Base-by-base conservation (phyloP, 768 basidiomycete species). In the Lactarius vividus region DNA sequence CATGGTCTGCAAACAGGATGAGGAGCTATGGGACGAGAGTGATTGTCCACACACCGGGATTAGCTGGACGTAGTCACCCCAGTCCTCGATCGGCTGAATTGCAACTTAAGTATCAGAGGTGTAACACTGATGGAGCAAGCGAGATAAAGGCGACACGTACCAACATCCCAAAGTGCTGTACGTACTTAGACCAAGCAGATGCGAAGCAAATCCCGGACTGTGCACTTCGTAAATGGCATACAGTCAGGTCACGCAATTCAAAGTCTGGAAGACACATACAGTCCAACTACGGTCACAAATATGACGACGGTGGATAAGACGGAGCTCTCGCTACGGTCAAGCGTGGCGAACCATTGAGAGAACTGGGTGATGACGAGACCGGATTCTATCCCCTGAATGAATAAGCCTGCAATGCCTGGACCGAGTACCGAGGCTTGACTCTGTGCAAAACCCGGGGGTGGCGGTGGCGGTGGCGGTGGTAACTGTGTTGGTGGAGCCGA, bases 361-460 rank as follows among this genome's bases (percentile, higher is more conserved):
- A 65, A 46, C 15, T 65, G 60, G 3, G 55, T 6, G 3, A 65
- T 18, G 5, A 65, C 55, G 46, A 65, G 64, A 35, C 60, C 64
- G 6, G 59, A 52, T 33, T n/a, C 35, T 8, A 65, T 4, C 26
- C 64, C 64, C 18, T 65, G 54, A 5, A 57, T 7, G 13, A 65
- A 57, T 2, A 65, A 55, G 13, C 64, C 46, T 11, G 4, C 55
- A 23, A 65, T 57, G 2, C 64, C 59, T 13, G 64, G 46, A 23
- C 55, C 60, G 7, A 65, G 20, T 37, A 65, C 55, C 23, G 8
- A 18, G 11, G 6, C 29, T 46, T 31, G 44, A 57, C n/a, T 57
- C 8, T 40, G 64, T 4, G 15, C 0, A 28, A 8, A 0, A 3
- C 6, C 52, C 4, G 9, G 20, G 1, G 28, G 1, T 10, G 35